phyloP scores from a whole-genome alignment of 305 asterid species.

The Solanum aculeatissimum region DNA sequence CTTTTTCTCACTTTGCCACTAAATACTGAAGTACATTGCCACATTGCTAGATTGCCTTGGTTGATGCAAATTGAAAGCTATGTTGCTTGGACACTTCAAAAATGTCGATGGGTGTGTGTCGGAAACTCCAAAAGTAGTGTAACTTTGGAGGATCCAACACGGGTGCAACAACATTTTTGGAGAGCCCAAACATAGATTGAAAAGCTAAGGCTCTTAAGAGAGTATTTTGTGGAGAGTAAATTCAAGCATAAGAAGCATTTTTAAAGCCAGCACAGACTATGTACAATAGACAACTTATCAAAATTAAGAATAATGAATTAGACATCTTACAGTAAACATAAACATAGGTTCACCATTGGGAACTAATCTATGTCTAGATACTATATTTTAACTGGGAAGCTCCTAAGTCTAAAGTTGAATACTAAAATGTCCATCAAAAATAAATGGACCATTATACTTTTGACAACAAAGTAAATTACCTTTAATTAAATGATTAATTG shows the following conservation, averaged over 20 bases:
- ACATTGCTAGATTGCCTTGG: not conserved
- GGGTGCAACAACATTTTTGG: not conserved
- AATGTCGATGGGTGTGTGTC: not conserved
- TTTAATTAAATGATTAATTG: no score
- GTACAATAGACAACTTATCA: not conserved
- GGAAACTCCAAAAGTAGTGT: not conserved
- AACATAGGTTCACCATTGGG: not conserved
- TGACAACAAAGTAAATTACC: not conserved
- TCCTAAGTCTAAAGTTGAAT: not conserved
- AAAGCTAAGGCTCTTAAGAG: not conserved
- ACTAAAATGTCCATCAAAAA: not conserved
- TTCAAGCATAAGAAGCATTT: not conserved
- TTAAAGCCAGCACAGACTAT: not conserved
- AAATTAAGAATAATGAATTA: not conserved
- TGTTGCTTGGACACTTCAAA: not conserved
- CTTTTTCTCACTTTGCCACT: not conserved
- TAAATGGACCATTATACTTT: not conserved
- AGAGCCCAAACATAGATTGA: not conserved
- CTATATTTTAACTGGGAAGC: not conserved
- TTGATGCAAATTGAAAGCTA: not conserved
- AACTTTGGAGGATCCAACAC: not conserved
- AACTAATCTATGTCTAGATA: not conserved
- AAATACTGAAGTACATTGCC: not conserved
- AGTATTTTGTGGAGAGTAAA: not conserved
- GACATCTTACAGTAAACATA: not conserved